Conservation (phyloP, 2,329 filamentous ascomycete species). For the Colletotrichum orbiculare region DNA sequence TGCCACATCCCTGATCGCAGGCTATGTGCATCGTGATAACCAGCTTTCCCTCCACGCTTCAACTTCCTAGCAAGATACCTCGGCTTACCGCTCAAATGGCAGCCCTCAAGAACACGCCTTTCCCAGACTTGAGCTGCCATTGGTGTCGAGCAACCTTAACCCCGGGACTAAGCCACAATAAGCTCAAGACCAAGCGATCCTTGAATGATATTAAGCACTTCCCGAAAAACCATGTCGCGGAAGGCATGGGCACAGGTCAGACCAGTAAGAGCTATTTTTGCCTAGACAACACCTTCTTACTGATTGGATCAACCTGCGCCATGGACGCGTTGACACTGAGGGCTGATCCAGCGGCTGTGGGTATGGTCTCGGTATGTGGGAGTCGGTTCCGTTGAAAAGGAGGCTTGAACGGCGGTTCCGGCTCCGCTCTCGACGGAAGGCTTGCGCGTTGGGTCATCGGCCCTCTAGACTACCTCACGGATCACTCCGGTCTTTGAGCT, state of each 20-base stretch:
- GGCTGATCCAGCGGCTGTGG: background rate
- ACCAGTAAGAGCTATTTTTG: slow-evolving; percentile 17
- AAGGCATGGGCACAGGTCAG: background rate
- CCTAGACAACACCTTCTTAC: background rate
- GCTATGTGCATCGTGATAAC: no score
- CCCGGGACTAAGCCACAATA: no score
- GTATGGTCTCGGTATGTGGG: slow-evolving; percentile 27
- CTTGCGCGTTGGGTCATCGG: slow-evolving; percentile 25
- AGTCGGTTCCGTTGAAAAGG: slow-evolving; percentile 20
- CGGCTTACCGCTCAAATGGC: no score
- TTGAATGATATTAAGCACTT: no score
- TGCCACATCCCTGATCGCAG: no score
- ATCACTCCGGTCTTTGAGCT: background rate
- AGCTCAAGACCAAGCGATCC: no score
- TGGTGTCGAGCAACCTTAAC: no score
- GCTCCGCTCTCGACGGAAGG: slow-evolving; percentile 12
- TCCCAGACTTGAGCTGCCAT: no score
- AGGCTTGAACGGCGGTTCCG: slow-evolving; percentile 20
- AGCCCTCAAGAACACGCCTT: no score
- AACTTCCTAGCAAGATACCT: no score
- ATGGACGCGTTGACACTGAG: background rate
- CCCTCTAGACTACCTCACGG: slow-evolving; percentile 1
- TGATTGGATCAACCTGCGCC: background rate
- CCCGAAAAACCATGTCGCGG: background rate
- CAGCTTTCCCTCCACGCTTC: no score